Evolutionary conservation across 2,329 filamentous ascomycete species (phyloP).

Genomic region (Trematosphaeria pertusa): DNA sequence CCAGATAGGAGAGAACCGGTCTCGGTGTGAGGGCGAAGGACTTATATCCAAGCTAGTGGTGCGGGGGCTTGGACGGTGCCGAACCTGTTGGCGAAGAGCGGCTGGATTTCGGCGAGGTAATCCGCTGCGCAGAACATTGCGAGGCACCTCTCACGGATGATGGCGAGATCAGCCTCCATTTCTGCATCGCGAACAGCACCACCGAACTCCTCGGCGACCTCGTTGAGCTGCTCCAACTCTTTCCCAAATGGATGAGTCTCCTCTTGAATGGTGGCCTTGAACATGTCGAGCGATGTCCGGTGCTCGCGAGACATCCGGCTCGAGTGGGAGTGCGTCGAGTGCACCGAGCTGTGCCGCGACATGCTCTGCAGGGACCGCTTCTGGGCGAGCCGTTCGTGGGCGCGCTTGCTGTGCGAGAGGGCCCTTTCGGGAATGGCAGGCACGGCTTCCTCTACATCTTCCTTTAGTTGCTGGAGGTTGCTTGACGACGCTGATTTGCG

Average conservation of each 20-base stretch:
- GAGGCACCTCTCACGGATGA: constrained; percentile 73
- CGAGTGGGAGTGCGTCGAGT: constrained; percentile 48
- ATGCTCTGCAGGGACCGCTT: constrained; percentile 65
- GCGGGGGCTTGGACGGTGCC: constrained; percentile 26
- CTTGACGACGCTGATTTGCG: constrained; percentile 49
- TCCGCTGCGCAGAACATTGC: constrained; percentile 78
- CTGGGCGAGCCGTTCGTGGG: constrained; percentile 76
- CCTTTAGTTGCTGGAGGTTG: constrained; percentile 36
- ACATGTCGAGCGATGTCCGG: constrained; percentile 55
- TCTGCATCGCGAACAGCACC: constrained; percentile 64
- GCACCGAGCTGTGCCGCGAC: constrained; percentile 44
- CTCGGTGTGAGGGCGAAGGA: too few species aligned
- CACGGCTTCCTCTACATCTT: constrained; percentile 49
- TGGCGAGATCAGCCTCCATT: constrained; percentile 75
- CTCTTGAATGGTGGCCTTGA: constrained; percentile 43
- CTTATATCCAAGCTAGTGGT: constrained; percentile 48
- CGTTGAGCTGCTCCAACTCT: constrained; percentile 90
- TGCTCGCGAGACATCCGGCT: constrained; percentile 62
- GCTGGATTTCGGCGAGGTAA: constrained; percentile 81
- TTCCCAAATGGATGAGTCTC: constrained; percentile 79
- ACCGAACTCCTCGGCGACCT: constrained; percentile 88
- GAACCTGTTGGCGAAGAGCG: constrained; percentile 53
- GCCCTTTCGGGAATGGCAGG: constrained; percentile 79
- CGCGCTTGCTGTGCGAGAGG: constrained; percentile 87
- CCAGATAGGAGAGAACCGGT: too few species aligned